Conservation (phyloP, 1,284 basidiomycete species). For the Earliella scabrosa region DNA sequence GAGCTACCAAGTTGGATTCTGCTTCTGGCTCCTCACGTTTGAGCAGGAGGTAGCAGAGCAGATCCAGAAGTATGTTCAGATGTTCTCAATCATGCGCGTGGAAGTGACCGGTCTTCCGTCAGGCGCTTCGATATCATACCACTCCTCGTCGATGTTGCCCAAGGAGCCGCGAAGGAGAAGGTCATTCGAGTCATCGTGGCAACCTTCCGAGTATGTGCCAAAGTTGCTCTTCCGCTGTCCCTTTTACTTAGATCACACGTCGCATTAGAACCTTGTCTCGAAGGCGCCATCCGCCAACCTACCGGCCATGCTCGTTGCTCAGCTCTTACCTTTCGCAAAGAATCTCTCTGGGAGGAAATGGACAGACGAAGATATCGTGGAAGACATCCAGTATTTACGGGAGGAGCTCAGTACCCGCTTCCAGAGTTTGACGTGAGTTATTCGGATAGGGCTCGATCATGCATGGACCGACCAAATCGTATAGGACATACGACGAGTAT, state of each 20-base stretch:
- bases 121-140: constrained; percentile 92
- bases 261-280: constrained; percentile 82
- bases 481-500: constrained; percentile 95
- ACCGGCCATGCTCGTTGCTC: constrained; percentile 90
- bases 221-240: not conserved
- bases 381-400: constrained; percentile 87
- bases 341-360: constrained; percentile 88
- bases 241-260: not conserved
- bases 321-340: constrained; percentile 86
- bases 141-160: constrained; percentile 85
- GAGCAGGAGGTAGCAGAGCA: constrained; percentile 84
- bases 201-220: constrained; percentile 78
- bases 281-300: constrained; percentile 86
- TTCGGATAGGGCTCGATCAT: not conserved
- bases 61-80: constrained; percentile 66
- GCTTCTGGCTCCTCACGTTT: constrained; percentile 94
- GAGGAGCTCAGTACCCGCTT: constrained; percentile 84
- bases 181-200: constrained; percentile 95
- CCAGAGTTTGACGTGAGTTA: constrained; percentile 84
- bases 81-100: not conserved
- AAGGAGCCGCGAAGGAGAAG: constrained; percentile 95
- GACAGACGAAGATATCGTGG: constrained; percentile 93
- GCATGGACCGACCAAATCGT: not conserved
- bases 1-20: constrained; percentile 92
- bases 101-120: not conserved